Percentiles rank a stretch among this genome's conserved stretches.
Evolutionary conservation across 2,329 filamentous ascomycete species (phyloP).

Genomic region (Aspergillus aculeatinus): DNA sequence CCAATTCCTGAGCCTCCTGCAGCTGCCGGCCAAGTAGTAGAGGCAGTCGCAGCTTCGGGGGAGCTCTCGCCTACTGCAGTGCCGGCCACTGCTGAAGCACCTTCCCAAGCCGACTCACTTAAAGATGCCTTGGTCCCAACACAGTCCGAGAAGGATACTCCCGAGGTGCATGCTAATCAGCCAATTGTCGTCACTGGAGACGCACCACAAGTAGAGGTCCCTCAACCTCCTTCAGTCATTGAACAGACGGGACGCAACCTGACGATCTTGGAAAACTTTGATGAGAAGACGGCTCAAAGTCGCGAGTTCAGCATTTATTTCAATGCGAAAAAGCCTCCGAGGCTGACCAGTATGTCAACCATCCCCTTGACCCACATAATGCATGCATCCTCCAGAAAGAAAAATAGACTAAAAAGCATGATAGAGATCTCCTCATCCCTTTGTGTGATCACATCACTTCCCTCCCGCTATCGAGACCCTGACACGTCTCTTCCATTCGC

Average conservation of each 20-base stretch:
- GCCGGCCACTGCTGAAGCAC: not conserved
- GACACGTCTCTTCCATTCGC: slow-evolving; percentile 78
- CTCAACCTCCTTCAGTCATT: slow-evolving; percentile 39
- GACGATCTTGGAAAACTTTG: slow-evolving; percentile 59
- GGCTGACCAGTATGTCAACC: slow-evolving; percentile 47
- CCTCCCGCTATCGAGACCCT: slow-evolving; percentile 81
- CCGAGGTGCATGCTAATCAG: slow-evolving; percentile 21
- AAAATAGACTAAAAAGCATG: slow-evolving; percentile 9
- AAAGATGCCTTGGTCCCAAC: not conserved
- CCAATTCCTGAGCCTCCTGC: slow-evolving; percentile 5
- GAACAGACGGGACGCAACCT: slow-evolving; percentile 58
- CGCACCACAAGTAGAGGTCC: slow-evolving; percentile 26
- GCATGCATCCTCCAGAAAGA: not conserved
- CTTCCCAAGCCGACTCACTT: slow-evolving; percentile 8
- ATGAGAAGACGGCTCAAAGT: slow-evolving; percentile 55
- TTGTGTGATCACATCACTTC: slow-evolving; percentile 80
- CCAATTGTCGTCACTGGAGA: slow-evolving; percentile 16
- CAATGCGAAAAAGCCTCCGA: slow-evolving; percentile 50
- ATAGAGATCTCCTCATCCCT: slow-evolving; percentile 51
- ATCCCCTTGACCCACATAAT: not conserved
- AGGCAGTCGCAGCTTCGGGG: not conserved
- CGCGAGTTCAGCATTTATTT: slow-evolving; percentile 58
- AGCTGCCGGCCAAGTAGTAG: slow-evolving; percentile 7
- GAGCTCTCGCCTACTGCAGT: slow-evolving; percentile 1
- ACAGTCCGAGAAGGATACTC: slow-evolving; percentile 11